Base-by-base conservation (phyloP, 2,329 filamentous ascomycete species). In the Ophiosphaerella herpotricha region DNA sequence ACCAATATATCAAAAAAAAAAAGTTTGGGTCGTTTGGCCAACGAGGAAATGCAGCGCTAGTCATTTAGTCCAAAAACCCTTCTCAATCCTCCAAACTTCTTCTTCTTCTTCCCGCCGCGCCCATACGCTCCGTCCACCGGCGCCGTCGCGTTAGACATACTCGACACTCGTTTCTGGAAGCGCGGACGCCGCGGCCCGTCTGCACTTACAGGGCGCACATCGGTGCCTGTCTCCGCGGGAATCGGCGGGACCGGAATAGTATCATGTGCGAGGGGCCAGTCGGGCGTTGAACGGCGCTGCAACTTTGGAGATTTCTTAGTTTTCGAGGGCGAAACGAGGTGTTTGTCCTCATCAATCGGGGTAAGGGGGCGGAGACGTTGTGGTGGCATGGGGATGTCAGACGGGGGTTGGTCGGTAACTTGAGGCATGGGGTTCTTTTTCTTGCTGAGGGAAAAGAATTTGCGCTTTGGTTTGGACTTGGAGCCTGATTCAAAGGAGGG, bases 31-130 rank as follows among this genome's bases (percentile, higher is more conserved):
- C 26, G 26, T 18, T 18, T 18, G 16, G 16, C 16, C 16, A 18
- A 18, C 16, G 16, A 18, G 16, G 16, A 18, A 18, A 18, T 18
- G 16, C 16, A 3, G 16, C 16, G 16, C 16, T 21, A 85, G 62
- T 83, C 80, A 64, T 82, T 73, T 42, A 85, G 68, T 41, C 79
- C 77, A 72, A 90, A 88, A 70, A 87, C 86, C 68, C 79, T 83
- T 68, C 87, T 83, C 66, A 90, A 71, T 46, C 78, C 75, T 36
- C 80, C 80, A 71, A 90, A 90, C 72, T 86, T 88, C 80, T 89
- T 90, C 75, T 81, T 82, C 70, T 77, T 79, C 14, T 18, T 18
- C 16, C 16, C 63, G 63, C 5, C 69, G 72, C 43, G 54, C 12
- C 68, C 63, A 24, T 60, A 66, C 57, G 54, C 31, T 58, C 61